These are phyloP conservation scores for Boletus speciosus DNA, from an alignment of 768 basidiomycete species.

Conservation along the genomic window DNA sequence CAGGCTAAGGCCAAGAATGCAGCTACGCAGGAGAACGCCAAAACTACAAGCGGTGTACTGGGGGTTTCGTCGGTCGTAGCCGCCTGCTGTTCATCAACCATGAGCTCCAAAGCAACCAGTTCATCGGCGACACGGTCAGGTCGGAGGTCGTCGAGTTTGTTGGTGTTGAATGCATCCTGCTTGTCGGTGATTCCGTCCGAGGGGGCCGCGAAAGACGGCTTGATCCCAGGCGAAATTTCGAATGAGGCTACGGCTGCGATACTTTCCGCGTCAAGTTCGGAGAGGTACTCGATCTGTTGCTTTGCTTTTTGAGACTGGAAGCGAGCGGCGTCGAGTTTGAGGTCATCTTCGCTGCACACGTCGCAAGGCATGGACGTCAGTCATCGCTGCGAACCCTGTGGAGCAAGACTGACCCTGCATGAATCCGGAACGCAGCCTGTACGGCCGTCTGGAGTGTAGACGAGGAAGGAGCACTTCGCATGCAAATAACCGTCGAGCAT, in stretches of 20 bases:
- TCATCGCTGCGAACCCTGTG: not conserved
- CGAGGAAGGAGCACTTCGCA: conserved; percentile 6
- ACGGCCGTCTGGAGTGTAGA: conserved; percentile 30
- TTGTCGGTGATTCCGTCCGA: conserved; percentile 22
- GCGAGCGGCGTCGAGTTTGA: conserved; percentile 22
- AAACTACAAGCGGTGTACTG: conserved; percentile 11
- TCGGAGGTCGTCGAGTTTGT: not conserved
- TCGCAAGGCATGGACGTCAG: conserved; percentile 11
- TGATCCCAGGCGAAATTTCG: conserved; percentile 10
- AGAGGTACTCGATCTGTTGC: conserved; percentile 30
- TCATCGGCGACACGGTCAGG: not conserved
- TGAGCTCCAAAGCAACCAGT: not conserved
- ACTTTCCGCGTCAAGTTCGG: conserved; percentile 25
- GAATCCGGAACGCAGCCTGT: conserved; percentile 36
- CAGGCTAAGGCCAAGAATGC: conserved; percentile 25
- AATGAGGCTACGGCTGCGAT: conserved; percentile 22
- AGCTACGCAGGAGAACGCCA: conserved; percentile 26
- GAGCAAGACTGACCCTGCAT: conserved; percentile 35
- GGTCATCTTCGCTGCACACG: conserved; percentile 18
- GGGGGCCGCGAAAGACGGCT: conserved; percentile 19
- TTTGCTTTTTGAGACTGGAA: conserved; percentile 31
- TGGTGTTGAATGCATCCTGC: conserved; percentile 20
- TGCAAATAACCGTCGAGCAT: conserved; percentile 12
- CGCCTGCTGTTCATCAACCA: not conserved
- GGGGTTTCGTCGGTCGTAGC: not conserved